Evolutionary conservation across 2,329 filamentous ascomycete genomes (phyloP), one percentile per base, ranked within the genome.

Genomic region (Penicillium sp.): DNA sequence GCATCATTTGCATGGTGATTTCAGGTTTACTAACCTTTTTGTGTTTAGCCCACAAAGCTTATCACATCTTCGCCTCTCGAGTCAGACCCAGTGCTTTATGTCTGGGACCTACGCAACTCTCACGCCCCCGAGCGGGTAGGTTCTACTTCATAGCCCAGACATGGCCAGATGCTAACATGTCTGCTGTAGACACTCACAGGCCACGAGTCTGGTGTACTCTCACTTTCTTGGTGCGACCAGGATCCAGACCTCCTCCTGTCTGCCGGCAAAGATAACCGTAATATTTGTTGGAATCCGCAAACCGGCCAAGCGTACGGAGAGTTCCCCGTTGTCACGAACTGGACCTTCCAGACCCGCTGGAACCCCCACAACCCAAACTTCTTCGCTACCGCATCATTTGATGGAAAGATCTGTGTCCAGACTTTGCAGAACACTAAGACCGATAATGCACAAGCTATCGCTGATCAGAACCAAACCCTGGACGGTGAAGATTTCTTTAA

Each of bases 281-380:
- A 92, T 2, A 83, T 99, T 57, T 86, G 94, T 57, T 99, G 95
- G 94, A 97, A 97, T 73, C 91, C 94, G 1, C 89, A 94, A 67
- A 96, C 89, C 2, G 93, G 93, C 49, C 85, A 94, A 69, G 81
- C 84, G 11, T 88, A 91, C 60, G 94, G 95, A 61, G 93, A 97
- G 74, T 93, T 97, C 69, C 92, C 93, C 4, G 91, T 97, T 66
- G 92, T 96, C 50, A 97, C 93, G n/a, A 99, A 97, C 74, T 99
- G 94, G 93, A 96, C 92, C 6, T 99, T 99, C 79, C 87, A 93
- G 70, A 96, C 94, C 5, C 84, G 88, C 58, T 97, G 95, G 82
- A 92, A 96, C 72, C 94, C 94, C 29, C 86, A 90, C 63, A 96
- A 99, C 73, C 93, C 94, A 10, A 90, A 87, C 69, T 80, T 99